Conservation (phyloP, 345 rosid genomes). For the Arabis alpina region DNA sequence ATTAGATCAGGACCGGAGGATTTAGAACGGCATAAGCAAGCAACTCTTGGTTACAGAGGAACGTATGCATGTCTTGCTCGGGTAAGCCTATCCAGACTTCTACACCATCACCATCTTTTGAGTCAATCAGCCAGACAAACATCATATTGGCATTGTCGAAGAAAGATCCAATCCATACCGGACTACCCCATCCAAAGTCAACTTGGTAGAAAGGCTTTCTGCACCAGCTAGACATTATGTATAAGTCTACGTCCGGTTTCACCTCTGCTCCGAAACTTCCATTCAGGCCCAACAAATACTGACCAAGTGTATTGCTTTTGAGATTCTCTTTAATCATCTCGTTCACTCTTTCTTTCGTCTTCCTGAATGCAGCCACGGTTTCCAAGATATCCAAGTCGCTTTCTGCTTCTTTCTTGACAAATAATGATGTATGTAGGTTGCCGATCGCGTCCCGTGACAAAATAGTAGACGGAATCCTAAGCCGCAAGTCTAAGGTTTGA, state of each 20-base stretch:
- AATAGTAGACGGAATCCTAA: conserved; percentile 21
- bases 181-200: conserved; percentile 61
- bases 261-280: neutral
- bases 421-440: conserved; percentile 16
- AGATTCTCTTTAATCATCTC: conserved; percentile 11
- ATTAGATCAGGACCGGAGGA: conserved; percentile 36
- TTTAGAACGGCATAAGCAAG: conserved; percentile 46
- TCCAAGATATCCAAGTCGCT: conserved; percentile 20
- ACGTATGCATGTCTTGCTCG: conserved; percentile 46
- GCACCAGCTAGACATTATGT: conserved; percentile 50
- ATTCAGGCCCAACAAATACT: neutral
- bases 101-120: conserved; percentile 46
- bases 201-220: conserved; percentile 49
- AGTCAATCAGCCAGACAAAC: conserved; percentile 37
- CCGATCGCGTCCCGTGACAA: conserved; percentile 39
- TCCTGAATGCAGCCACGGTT: conserved; percentile 36
- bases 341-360: conserved; percentile 17
- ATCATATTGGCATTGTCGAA: neutral
- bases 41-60: conserved; percentile 49
- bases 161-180: conserved; percentile 42
- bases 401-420: conserved; percentile 14
- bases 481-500: conserved; percentile 49
- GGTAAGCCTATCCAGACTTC: conserved; percentile 56
- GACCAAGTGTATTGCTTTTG: neutral
- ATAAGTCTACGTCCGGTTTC: conserved; percentile 31